Conservation (phyloP, 495 filamentous ascomycete species). For the Rhizodiscina lignyota region DNA sequence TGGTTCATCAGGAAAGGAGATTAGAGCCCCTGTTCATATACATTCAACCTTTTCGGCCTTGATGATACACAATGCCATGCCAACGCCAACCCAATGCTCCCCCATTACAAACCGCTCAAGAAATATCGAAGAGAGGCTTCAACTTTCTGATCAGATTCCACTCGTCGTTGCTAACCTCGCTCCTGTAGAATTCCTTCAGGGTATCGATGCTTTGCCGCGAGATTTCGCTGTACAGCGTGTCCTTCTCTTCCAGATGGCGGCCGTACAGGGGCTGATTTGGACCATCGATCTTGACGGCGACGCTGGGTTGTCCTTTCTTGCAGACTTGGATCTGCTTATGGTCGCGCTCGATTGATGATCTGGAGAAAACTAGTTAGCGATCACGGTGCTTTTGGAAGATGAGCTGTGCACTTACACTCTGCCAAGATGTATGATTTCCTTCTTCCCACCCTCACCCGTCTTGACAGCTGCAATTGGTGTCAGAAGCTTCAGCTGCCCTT, state of each 20-base stretch:
- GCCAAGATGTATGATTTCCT: conserved; percentile 69
- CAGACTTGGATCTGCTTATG: conserved; percentile 84
- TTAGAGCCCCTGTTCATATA: no score
- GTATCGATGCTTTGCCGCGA: conserved; percentile 79
- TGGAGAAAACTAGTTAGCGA: conserved; percentile 20
- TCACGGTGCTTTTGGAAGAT: not conserved
- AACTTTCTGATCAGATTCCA: conserved; percentile 85
- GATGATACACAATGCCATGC: no score
- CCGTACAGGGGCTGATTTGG: conserved; percentile 90
- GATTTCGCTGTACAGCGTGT: conserved; percentile 74
- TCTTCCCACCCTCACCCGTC: conserved; percentile 60
- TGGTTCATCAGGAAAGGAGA: no score
- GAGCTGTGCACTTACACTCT: conserved; percentile 76
- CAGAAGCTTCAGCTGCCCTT: conserved; percentile 68
- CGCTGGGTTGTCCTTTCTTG: conserved; percentile 92
- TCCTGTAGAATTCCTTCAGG: conserved; percentile 87
- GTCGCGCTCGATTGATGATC: conserved; percentile 87
- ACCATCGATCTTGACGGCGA: conserved; percentile 95
- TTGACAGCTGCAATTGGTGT: conserved; percentile 81
- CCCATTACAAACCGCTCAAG: no score
- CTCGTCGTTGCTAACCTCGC: conserved; percentile 84
- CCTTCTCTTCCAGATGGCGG: conserved; percentile 87
- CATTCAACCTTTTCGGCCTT: no score
- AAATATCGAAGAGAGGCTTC: conserved; percentile 87
- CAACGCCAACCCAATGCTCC: no score